phyloP scores from a whole-genome alignment of 768 basidiomycete genomes.

The Rhizopogon vinicolor region DNA sequence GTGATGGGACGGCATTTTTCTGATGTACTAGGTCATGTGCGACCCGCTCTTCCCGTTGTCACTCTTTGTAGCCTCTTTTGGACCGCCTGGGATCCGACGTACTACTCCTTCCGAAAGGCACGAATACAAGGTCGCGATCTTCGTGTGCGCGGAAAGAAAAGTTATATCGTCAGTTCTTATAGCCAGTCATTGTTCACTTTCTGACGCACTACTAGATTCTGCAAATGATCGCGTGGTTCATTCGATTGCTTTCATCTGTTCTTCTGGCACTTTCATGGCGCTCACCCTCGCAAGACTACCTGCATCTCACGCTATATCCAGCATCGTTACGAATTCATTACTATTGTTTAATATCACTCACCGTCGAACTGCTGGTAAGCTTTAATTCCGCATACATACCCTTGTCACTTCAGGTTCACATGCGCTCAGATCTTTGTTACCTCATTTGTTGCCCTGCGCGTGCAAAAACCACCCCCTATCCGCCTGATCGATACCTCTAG shows the following conservation, averaged over 20 bases:
- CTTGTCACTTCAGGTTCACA: constrained; percentile 4
- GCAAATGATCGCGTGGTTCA: constrained; percentile 57
- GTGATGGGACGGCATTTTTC: constrained; percentile 18
- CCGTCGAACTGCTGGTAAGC: constrained; percentile 57
- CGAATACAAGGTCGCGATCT: constrained; percentile 69
- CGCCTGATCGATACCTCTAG: constrained; percentile 60
- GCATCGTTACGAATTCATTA: constrained; percentile 30
- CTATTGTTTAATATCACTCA: constrained; percentile 44
- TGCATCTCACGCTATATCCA: constrained; percentile 32
- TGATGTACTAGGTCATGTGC: constrained; percentile 12
- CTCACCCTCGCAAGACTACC: constrained; percentile 34
- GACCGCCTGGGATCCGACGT: constrained; percentile 86
- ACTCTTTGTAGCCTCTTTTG: constrained; percentile 63
- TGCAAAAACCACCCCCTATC: constrained; percentile 67
- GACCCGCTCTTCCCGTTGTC: constrained; percentile 45
- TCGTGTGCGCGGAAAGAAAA: constrained; percentile 56
- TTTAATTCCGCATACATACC: not conserved
- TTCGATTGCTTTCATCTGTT: constrained; percentile 46
- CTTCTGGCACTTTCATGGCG: constrained; percentile 40
- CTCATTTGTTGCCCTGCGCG: constrained; percentile 52
- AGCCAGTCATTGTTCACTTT: not conserved
- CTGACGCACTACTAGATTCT: constrained; percentile 37
- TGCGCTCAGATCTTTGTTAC: constrained; percentile 40
- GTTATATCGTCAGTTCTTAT: constrained; percentile 52
- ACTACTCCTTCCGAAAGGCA: constrained; percentile 52